Evolutionary conservation across 352 stramenopile genomes (phyloP).

Genomic region (Globisporangium spiculum): DNA sequence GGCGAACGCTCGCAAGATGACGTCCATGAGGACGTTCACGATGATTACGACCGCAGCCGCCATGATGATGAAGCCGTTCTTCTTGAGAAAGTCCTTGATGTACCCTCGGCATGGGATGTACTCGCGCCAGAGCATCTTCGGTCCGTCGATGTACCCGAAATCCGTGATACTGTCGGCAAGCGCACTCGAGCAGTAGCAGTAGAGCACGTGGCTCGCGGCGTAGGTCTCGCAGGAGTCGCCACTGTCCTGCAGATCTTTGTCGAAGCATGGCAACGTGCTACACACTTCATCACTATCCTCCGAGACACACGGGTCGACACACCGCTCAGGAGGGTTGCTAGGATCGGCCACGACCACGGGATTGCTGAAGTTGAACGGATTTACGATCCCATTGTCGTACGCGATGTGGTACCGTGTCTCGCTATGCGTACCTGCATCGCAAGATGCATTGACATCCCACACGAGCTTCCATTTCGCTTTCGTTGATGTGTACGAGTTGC

Average conservation of each 20-base stretch:
- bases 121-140: conserved; percentile 47
- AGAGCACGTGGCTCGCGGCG: conserved; percentile 51
- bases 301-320: conserved; percentile 57
- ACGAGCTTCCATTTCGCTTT: conserved; percentile 40
- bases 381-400: conserved; percentile 62
- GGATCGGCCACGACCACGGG: conserved; percentile 7
- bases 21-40: conserved; percentile 75
- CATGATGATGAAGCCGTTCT: conserved; percentile 67
- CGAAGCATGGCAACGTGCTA: conserved; percentile 66
- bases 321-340: conserved; percentile 28
- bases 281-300: conserved; percentile 49
- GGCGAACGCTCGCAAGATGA: conserved; percentile 61
- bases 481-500: conserved; percentile 19
- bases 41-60: conserved; percentile 66
- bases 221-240: conserved; percentile 61
- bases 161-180: conserved; percentile 43
- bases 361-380: conserved; percentile 28
- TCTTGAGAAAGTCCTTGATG: conserved; percentile 60
- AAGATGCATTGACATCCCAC: conserved; percentile 56
- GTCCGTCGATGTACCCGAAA: conserved; percentile 50
- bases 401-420: conserved; percentile 51
- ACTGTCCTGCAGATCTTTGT: conserved; percentile 28
- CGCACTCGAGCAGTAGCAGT: conserved; percentile 65
- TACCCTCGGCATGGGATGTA: conserved; percentile 59
- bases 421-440: conserved; percentile 16